Base-by-base conservation (phyloP, 2,329 filamentous ascomycete genomes). In the Cadophora sp. region DNA sequence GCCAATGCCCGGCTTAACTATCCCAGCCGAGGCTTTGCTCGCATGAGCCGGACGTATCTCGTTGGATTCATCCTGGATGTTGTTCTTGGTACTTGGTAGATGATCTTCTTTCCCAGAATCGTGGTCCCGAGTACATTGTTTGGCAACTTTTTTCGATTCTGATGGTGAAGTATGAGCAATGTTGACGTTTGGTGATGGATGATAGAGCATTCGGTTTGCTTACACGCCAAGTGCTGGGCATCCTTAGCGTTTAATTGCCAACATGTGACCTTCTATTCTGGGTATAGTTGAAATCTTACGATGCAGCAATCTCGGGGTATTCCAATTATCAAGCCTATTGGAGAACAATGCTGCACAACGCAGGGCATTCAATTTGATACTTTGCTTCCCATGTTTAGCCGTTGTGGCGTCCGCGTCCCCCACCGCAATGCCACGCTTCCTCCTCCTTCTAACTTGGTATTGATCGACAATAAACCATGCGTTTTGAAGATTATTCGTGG, bases 181-280 rank as follows among this genome's bases (percentile, higher is more conserved):
- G 5, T 18, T 18, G 43, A 43, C 13, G 41, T 13, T 43, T 14
- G 41, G 41, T 43, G n/a, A 45, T 18, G 20, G 20, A 56, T 6
- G 33, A 56, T 41, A 33, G 33, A 39, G n/a, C 6, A 1, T 30
- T 30, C 27, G 27, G 27, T 30, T 30, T 30, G 27, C 27, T 30
- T 56, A 18, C 16, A 30, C 33, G 55, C 55, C 55, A 58, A 58
- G 55, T 58, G n/a, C 55, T 58, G 33, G 55, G 55, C 55, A n/a
- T 13, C 1, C 22, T 36, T 41, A 9, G 55, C n/a, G n/a, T 24
- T 43, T n/a, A 41, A 22, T 24, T 4, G n/a, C n/a, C 8, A 41
- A 24, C 33, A 39, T 41, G 20, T 39, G 55, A 58, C 55, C 55
- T 58, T 58, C 55, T 43, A 16, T 43, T 5, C 20, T 58, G 33